These are phyloP conservation scores for Ophiocordyceps robertsii DNA, from an alignment of 2,329 filamentous ascomycete species.

Conservation along the genomic window DNA sequence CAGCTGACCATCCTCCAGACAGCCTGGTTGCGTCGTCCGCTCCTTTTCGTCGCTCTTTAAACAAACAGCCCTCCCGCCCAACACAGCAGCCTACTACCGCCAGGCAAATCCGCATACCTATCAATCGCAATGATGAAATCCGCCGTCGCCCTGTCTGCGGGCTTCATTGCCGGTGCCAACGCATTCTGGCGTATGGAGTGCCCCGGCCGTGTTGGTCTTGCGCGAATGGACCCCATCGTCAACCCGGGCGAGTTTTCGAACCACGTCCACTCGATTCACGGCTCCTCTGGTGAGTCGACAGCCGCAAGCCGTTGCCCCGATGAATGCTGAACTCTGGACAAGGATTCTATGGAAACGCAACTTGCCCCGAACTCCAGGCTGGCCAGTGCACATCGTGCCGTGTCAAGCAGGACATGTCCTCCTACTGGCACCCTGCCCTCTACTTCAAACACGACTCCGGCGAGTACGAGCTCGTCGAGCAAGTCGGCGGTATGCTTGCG, in stretches of 20 bases:
- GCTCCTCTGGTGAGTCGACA: conserved; percentile 54
- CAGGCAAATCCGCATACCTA: conserved; percentile 10
- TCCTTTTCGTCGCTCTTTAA: conserved; percentile 11
- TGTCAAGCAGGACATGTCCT: conserved; percentile 71
- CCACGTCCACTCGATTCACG: conserved; percentile 66
- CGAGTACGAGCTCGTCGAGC: conserved; percentile 52
- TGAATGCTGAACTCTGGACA: neutral
- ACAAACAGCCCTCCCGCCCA: neutral
- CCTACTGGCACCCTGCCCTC: conserved; percentile 70
- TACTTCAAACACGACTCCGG: conserved; percentile 65
- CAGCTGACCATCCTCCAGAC: conserved; percentile 14
- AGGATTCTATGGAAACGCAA: conserved; percentile 21
- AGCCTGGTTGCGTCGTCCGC: conserved; percentile 20
- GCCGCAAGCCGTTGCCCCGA: too few species aligned
- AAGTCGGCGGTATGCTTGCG: conserved; percentile 76
- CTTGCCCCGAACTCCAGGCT: conserved; percentile 39
- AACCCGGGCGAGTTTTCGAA: conserved; percentile 41
- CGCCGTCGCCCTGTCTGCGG: conserved; percentile 16
- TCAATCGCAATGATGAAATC: conserved; percentile 19
- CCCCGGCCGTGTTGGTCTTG: conserved; percentile 53
- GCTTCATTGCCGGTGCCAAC: conserved; percentile 26
- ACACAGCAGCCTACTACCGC: neutral
- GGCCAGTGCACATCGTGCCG: conserved; percentile 69
- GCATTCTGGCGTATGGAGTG: conserved; percentile 92
- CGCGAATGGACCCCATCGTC: conserved; percentile 66